phyloP scores from a whole-genome alignment of 2,329 filamentous ascomycete genomes.

The Clarireedia hainanense region DNA sequence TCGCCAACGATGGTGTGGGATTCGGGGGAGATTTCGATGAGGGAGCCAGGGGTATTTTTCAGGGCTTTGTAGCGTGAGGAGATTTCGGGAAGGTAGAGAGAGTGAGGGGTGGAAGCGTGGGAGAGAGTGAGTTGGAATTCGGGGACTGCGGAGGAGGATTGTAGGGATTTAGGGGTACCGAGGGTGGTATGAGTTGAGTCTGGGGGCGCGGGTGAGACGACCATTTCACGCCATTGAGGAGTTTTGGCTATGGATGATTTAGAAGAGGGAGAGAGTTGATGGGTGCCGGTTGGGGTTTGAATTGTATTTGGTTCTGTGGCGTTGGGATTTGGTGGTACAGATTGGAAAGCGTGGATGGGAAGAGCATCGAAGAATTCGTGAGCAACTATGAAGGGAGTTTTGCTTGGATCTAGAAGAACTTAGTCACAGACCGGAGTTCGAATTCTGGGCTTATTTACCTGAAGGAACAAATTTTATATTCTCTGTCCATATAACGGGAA shows the following conservation, averaged over 20 bases:
- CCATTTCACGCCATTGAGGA: constrained; percentile 73
- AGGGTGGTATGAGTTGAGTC: constrained; percentile 46
- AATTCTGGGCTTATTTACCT: constrained; percentile 8
- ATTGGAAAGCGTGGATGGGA: constrained; percentile 91
- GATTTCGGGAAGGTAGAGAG: constrained; percentile 74
- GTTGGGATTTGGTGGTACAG: constrained; percentile 44
- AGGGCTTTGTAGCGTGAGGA: constrained; percentile 73
- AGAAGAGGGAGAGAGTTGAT: constrained; percentile 29
- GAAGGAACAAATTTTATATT: constrained; percentile 32
- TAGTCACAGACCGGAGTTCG: not conserved
- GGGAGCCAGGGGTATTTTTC: constrained; percentile 56
- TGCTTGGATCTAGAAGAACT: constrained; percentile 45
- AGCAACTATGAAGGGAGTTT: constrained; percentile 86
- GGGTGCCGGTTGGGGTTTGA: constrained; percentile 35
- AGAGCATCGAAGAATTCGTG: constrained; percentile 99
- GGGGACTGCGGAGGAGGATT: constrained; percentile 43
- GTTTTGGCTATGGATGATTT: constrained; percentile 27
- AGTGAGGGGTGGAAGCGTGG: constrained; percentile 69
- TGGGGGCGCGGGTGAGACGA: constrained; percentile 61
- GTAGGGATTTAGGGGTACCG: constrained; percentile 43
- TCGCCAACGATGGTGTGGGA: constrained; percentile 71
- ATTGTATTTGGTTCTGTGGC: constrained; percentile 30
- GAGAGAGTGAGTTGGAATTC: constrained; percentile 86
- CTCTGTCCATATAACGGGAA: constrained; percentile 85
- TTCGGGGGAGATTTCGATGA: constrained; percentile 88